These are phyloP conservation scores for Chiua virens DNA, from an alignment of 768 basidiomycete genomes.

Conservation along the genomic window DNA sequence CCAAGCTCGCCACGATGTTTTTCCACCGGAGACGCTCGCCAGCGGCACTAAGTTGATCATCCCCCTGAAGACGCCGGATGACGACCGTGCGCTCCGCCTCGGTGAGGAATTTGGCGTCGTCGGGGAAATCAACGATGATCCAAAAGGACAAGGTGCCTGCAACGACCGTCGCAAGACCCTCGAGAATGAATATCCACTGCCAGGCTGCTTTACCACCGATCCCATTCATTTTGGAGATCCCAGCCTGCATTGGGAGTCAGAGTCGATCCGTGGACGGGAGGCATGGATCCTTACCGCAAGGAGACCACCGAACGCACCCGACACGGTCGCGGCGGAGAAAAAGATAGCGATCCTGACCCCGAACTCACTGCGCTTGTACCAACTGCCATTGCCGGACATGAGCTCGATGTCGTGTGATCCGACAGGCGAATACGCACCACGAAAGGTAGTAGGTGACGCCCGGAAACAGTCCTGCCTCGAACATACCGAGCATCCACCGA, in stretches of 20 bases:
- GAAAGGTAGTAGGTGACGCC: slow-evolving; percentile 72
- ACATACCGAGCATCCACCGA: slow-evolving; percentile 70
- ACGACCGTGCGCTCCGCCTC: slow-evolving; percentile 68
- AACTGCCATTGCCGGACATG: slow-evolving; percentile 37
- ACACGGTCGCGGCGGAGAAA: slow-evolving; percentile 76
- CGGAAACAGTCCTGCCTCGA: slow-evolving; percentile 51
- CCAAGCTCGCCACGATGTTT: slow-evolving; percentile 56
- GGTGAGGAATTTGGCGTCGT: slow-evolving; percentile 75
- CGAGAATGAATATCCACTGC: slow-evolving; percentile 78
- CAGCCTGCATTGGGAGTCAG: slow-evolving; percentile 38
- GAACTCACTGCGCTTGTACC: slow-evolving; percentile 74
- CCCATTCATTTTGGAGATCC: slow-evolving; percentile 71
- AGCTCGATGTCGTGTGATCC: no score
- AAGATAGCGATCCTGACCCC: slow-evolving; percentile 65
- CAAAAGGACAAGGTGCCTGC: slow-evolving; percentile 67
- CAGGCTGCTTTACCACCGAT: slow-evolving; percentile 63
- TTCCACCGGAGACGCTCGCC: slow-evolving; percentile 61
- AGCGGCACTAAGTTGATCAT: slow-evolving; percentile 71
- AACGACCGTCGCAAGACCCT: slow-evolving; percentile 67
- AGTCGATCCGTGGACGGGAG: background rate
- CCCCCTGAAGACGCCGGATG: slow-evolving; percentile 61
- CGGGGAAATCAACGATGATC: slow-evolving; percentile 83
- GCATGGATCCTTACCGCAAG: slow-evolving; percentile 50
- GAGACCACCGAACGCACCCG: slow-evolving; percentile 80
- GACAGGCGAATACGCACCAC: slow-evolving; percentile 44